A percentile compares a stretch with the other conserved stretches of the same genome.
These are phyloP conservation scores for Hypoxylon rickii DNA, from an alignment of 495 filamentous ascomycete species.

Conservation along the genomic window DNA sequence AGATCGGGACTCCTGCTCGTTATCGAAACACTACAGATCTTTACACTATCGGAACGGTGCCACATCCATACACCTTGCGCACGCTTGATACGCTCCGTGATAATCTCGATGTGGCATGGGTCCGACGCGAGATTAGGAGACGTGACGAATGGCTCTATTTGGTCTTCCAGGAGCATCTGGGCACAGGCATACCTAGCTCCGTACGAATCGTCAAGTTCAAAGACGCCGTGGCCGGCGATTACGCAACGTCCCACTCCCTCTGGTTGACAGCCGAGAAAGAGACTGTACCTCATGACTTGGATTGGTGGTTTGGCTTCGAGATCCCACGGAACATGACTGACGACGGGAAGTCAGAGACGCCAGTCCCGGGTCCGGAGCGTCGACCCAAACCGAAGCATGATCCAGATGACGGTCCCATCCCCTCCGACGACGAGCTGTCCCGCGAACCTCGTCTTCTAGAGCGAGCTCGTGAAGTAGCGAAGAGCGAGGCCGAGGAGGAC, in stretches of 20 bases:
- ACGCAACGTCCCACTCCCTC: conserved; percentile 60
- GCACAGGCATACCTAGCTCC: conserved; percentile 60
- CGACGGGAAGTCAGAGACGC: conserved; percentile 57
- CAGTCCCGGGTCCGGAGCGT: conserved; percentile 50
- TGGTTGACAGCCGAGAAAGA: conserved; percentile 81
- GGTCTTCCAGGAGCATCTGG: conserved; percentile 72
- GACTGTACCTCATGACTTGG: conserved; percentile 63
- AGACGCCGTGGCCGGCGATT: conserved; percentile 72
- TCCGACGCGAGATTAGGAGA: conserved; percentile 70
- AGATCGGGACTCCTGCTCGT: conserved; percentile 60
- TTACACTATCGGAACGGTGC: conserved; percentile 85
- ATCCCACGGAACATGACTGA: conserved; percentile 62
- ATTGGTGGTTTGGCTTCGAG: conserved; percentile 89
- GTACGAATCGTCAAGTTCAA: conserved; percentile 77
- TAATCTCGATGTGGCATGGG: conserved; percentile 64
- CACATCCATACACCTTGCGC: conserved; percentile 85
- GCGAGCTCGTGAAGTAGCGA: conserved; percentile 60
- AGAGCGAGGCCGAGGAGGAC: conserved; percentile 44
- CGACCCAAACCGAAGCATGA: conserved; percentile 43
- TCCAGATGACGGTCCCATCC: conserved; percentile 52
- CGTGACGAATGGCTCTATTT: conserved; percentile 80
- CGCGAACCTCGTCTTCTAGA: conserved; percentile 66
- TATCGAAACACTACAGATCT: conserved; percentile 65
- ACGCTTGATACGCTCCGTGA: conserved; percentile 57
- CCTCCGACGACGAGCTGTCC: conserved; percentile 52